A percentile compares a stretch with the other conserved stretches of the same genome.
phyloP scores from a whole-genome alignment of 169 alveolate genomes.

The Ichthyophthirius multifiliis region DNA sequence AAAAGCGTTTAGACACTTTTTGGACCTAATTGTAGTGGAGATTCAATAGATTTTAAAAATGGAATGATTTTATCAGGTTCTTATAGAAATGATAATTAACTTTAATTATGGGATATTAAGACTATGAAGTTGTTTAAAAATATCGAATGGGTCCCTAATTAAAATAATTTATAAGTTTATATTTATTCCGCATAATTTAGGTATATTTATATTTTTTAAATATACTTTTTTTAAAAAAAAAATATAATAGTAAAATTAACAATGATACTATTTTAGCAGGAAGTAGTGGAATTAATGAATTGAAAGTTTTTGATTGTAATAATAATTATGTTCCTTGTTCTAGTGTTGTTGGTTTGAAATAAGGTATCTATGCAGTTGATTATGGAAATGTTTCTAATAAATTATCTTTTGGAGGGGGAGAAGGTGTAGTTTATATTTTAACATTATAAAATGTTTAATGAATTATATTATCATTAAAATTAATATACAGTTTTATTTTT shows the following conservation, averaged over 20 bases:
- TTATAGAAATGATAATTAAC: constrained; percentile 78
- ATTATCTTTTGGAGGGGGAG: constrained; percentile 50
- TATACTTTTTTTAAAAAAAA: neutral
- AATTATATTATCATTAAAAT: no score
- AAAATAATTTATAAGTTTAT: neutral
- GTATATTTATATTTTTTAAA: neutral
- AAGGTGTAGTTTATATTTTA: constrained; percentile 36
- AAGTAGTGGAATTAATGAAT: constrained; percentile 50
- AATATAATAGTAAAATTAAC: neutral
- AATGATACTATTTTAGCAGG: constrained; percentile 52
- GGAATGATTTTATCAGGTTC: constrained; percentile 80
- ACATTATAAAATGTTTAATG: no score
- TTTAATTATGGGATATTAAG: constrained; percentile 82
- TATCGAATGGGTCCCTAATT: constrained; percentile 52
- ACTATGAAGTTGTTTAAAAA: constrained; percentile 64
- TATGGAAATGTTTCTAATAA: constrained; percentile 34
- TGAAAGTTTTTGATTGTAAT: constrained; percentile 52
- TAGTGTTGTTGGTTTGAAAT: constrained; percentile 11
- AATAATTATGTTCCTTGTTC: constrained; percentile 23
- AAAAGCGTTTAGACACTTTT: constrained; percentile 61
- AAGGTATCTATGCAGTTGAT: constrained; percentile 30
- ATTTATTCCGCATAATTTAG: neutral
- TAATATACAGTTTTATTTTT: no score
- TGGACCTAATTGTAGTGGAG: constrained; percentile 89
- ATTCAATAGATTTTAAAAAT: constrained; percentile 74